Conservation (phyloP, 495 filamentous ascomycete species). For the Aspergillus kassunensis region DNA sequence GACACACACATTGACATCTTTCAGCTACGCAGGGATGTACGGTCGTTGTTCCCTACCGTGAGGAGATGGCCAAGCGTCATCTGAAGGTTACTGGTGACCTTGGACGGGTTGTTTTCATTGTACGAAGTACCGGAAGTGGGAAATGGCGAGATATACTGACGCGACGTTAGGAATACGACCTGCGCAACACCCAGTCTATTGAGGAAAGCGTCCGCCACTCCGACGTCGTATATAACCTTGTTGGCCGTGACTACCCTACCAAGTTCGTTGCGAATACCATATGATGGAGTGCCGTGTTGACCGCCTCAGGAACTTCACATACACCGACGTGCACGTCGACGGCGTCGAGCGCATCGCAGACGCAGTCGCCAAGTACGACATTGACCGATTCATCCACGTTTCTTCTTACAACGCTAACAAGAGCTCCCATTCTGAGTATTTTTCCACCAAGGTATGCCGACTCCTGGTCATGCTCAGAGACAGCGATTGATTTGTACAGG, state of each 20-base stretch:
- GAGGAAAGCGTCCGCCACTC: slow-evolving; percentile 96
- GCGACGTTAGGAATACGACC: slow-evolving; percentile 74
- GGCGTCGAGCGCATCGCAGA: slow-evolving; percentile 93
- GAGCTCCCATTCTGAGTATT: slow-evolving; percentile 80
- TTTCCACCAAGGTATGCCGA: slow-evolving; percentile 71
- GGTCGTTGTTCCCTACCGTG: slow-evolving; percentile 87
- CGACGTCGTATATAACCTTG: slow-evolving; percentile 93
- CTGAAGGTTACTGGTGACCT: slow-evolving; percentile 93
- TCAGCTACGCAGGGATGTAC: slow-evolving; percentile 86
- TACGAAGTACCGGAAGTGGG: slow-evolving; percentile 28
- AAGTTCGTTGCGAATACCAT: slow-evolving; percentile 58
- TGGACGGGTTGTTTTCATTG: slow-evolving; percentile 80
- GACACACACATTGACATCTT: slow-evolving; percentile 30
- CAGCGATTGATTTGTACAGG: slow-evolving; percentile 43
- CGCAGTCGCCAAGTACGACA: slow-evolving; percentile 96
- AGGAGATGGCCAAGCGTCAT: slow-evolving; percentile 97
- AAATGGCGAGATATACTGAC: neutral
- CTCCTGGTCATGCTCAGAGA: neutral
- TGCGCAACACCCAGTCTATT: slow-evolving; percentile 91
- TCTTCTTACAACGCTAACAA: slow-evolving; percentile 89
- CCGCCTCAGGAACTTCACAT: slow-evolving; percentile 77
- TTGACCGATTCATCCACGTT: slow-evolving; percentile 95
- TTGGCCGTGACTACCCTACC: slow-evolving; percentile 90
- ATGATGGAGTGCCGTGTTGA: slow-evolving; percentile 20
- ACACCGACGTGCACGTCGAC: slow-evolving; percentile 91